Evolutionary conservation across 1,284 basidiomycete genomes (phyloP).

Genomic region (Boletellus dicymbophilus): DNA sequence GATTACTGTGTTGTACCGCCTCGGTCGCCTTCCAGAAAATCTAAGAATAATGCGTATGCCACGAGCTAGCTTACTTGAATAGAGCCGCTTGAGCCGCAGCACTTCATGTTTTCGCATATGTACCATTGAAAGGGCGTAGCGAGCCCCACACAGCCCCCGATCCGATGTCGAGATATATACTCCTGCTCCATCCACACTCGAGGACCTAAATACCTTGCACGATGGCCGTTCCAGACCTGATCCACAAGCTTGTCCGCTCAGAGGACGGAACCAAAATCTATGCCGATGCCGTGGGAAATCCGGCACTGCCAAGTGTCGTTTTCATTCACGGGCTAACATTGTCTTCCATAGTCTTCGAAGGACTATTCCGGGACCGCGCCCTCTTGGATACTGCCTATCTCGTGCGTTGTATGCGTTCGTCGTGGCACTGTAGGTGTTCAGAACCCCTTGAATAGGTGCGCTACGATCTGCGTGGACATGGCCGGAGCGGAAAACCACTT

Average conservation of each 20-base stretch:
- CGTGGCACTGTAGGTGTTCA: not conserved
- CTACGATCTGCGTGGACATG: constrained; percentile 9
- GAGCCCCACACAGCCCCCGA: no score
- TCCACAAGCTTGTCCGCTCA: not conserved
- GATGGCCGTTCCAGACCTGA: constrained; percentile 4
- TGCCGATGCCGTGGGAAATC: constrained; percentile 1
- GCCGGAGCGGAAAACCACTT: constrained; percentile 3
- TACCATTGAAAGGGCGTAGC: no score
- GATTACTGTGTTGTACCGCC: no score
- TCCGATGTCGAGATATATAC: not conserved
- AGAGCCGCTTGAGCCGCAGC: no score
- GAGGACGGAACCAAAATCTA: constrained; percentile 4
- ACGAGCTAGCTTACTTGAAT: no score
- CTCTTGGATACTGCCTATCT: not conserved
- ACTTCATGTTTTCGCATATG: no score
- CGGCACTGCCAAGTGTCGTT: not conserved
- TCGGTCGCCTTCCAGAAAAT: no score
- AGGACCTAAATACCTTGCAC: not conserved
- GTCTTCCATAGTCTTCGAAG: constrained; percentile 1
- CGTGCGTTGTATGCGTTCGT: not conserved
- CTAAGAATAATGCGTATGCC: no score
- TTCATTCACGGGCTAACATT: constrained; percentile 2
- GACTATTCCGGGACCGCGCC: not conserved
- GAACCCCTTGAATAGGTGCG: not conserved
- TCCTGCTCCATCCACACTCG: not conserved